phyloP scores from a whole-genome alignment of 768 basidiomycete genomes.

The Tubosaeta sp. region DNA sequence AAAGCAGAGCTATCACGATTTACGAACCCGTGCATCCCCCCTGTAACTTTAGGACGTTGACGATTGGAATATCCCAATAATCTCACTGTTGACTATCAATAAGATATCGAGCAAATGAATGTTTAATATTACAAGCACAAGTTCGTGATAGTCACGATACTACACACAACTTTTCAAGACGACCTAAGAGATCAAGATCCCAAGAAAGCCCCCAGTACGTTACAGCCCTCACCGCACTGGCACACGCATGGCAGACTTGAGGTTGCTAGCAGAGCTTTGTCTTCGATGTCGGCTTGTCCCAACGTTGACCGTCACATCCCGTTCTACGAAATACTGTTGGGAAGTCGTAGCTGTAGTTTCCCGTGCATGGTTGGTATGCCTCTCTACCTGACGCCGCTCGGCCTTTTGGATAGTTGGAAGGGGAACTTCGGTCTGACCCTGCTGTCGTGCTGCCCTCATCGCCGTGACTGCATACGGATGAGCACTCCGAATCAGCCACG shows the following conservation, averaged over 20 bases:
- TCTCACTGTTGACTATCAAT: conserved; percentile 12
- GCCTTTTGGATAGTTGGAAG: conserved; percentile 20
- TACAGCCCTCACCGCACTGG: conserved; percentile 27
- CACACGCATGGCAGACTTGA: conserved; percentile 36
- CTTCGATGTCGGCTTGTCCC: conserved; percentile 27
- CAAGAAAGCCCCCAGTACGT: conserved; percentile 1
- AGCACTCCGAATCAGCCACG: conserved; percentile 1
- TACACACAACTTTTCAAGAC: conserved; percentile 10
- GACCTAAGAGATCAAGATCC: conserved; percentile 1
- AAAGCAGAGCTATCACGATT: conserved; percentile 26
- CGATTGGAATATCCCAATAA: conserved; percentile 14
- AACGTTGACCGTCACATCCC: conserved; percentile 28
- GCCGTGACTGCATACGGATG: conserved; percentile 22
- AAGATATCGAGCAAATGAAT: conserved; percentile 5
- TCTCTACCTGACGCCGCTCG: conserved; percentile 19
- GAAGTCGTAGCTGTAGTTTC: conserved; percentile 10
- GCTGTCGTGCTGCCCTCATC: conserved; percentile 21
- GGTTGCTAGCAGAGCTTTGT: conserved; percentile 27
- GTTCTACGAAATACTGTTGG: conserved; percentile 28
- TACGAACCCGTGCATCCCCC: conserved; percentile 9
- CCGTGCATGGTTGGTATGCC: conserved; percentile 30
- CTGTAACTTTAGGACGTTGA: conserved; percentile 23
- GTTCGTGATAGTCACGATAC: not conserved
- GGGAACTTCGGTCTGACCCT: conserved; percentile 6
- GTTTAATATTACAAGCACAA: conserved; percentile 22